Conservation (phyloP, 2,329 filamentous ascomycete species). For the Beauveria medogensis region DNA sequence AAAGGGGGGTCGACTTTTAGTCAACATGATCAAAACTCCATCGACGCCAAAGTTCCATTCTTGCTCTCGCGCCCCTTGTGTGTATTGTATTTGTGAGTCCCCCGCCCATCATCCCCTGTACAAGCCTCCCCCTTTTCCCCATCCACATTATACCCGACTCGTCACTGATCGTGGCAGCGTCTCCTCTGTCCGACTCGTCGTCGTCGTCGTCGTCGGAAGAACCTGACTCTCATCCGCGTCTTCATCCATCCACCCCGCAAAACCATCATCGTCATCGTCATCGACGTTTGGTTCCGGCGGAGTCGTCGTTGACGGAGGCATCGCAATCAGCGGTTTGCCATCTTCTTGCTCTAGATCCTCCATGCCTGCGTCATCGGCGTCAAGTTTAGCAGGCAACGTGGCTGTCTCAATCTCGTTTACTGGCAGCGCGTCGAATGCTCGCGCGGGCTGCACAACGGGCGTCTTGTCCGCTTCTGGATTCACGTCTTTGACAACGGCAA, state of each 20-base stretch:
- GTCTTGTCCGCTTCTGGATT: background rate
- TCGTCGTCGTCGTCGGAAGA: conserved; percentile 15
- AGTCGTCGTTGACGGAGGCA: conserved; percentile 11
- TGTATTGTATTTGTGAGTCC: background rate
- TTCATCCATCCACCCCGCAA: conserved; percentile 22
- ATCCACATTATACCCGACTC: background rate
- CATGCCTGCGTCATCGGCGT: background rate
- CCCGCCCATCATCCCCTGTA: background rate
- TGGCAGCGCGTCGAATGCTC: background rate
- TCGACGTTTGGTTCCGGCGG: conserved; percentile 6
- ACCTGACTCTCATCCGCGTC: background rate
- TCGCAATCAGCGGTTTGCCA: conserved; percentile 9
- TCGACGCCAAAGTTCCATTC: background rate
- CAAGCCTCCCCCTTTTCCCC: background rate
- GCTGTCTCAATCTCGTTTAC: background rate
- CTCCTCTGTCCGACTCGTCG: background rate
- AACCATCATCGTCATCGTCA: conserved; percentile 20
- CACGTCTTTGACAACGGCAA: background rate
- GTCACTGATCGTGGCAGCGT: background rate
- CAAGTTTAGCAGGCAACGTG: background rate
- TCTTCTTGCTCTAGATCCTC: background rate
- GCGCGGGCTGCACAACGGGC: background rate
- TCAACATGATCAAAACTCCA: too few relatives aligned
- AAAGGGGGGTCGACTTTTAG: too few relatives aligned
- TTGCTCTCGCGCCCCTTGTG: background rate